Evolutionary conservation across 352 stramenopile species (phyloP), one percentile per base, ranked within the genome.

Genomic region (Phytopythium vexans): DNA sequence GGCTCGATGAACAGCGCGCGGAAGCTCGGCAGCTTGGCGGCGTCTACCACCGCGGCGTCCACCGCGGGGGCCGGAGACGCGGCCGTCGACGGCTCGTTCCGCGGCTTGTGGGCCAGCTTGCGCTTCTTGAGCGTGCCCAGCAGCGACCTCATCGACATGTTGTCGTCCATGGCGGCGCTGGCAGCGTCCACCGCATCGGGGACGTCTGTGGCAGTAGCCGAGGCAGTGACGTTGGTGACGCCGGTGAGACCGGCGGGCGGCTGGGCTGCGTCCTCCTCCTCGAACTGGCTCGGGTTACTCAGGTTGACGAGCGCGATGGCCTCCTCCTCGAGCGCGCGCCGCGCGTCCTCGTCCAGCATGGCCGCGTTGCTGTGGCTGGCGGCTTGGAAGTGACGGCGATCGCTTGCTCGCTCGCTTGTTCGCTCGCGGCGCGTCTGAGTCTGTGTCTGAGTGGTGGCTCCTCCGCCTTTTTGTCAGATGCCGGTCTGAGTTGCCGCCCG

Each of bases 241-340:
- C 52, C 41, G 16, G 38, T 47, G 32, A 37, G 9, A 33, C 9
- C 15, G 14, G 36, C 8, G 31, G 32, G 41, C 35, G 27, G 6
- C 12, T 34, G 45, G 3, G 44, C n/a, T 9, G 32, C 31, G 6
- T 41, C 27, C 6, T 2, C 40, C n/a, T 49, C 40, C 40, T 21
- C 35, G 21, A 62, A 54, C 40, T 64, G 46, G 32, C 39, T 61
- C 11, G 66, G 45, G 49, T 72, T 80, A 56, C 74, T 86, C 48
- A 88, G 63, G 41, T 71, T 88, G 44, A 88, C 77, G 40, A 88
- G 77, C 39, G 77, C 77, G 45, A 88, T 88, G 58, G 77, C 77
- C 31, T 88, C 77, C 47, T 86, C 64, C 40, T 88, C 77, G 11
- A 88, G 55, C 15, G 77, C 58, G 10, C 64, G 74, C 14, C 68